Evolutionary conservation across 2,329 filamentous ascomycete genomes (phyloP), one percentile per base, ranked within the genome.

Genomic region (Ascochyta clinopodiicola): DNA sequence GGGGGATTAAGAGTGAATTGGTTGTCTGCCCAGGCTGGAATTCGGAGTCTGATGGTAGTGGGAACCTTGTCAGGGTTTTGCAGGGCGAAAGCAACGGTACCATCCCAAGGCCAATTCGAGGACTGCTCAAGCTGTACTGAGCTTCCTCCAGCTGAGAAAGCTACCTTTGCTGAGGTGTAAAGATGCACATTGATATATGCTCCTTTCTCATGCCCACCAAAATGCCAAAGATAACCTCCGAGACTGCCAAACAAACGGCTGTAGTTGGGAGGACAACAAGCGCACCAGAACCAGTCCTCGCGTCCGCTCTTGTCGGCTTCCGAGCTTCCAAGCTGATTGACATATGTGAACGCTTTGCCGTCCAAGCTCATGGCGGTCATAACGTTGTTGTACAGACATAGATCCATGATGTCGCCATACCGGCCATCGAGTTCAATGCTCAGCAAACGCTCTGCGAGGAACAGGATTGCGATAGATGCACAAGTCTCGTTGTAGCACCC

Each of bases 401-500:
- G 69, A 64, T 88, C 86, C 80, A 88, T 82, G 35, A 87, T 72
- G 63, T 88, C 86, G 0, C 77, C 80, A 59, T 84, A 86, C 25
- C 78, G 77, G 1, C 78, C 73, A 62, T 86, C 73, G 10, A 86
- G 75, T 31, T 86, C 79, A 22, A 84, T 64, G 70, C 76, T 46
- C 8, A 59, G 44, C 34, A 59, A 34, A 3, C 57, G 48, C 24
- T 59, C 57, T 2, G 51, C 57, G 10, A 59, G 52, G 36, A 59
- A 56, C 29, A 59, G 31, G 36, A 56, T 34, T n/a, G 48, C 57
- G 29, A 59, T 59, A 6, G 57, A 59, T 13, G 57, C 57, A 84
- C 85, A 64, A 83, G 85, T 88, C 68, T 87, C 85, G 1, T 83
- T 79, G 67, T 87, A 87, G 62, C 85, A 87, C 2, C 84, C 85